Percentiles rank a stretch among this genome's conserved stretches.
phyloP scores from a whole-genome alignment of 2,329 filamentous ascomycete species.

The Exophiala oligosperma region DNA sequence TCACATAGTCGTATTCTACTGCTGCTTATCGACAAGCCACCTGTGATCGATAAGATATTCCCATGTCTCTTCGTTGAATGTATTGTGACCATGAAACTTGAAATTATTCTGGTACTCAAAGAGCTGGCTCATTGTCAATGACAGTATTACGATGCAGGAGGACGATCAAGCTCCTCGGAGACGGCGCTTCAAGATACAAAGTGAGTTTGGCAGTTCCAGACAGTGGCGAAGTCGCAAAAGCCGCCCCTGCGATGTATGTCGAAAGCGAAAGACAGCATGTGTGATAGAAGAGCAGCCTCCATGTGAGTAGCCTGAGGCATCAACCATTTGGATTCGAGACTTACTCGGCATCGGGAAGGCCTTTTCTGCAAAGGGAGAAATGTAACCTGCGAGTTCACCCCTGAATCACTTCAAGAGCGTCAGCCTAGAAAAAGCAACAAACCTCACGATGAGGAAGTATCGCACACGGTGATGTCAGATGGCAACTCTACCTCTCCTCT shows the following conservation, averaged over 20 bases:
- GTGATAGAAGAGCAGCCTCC: conserved; percentile 47
- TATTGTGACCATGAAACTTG: no score
- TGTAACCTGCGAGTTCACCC: conserved; percentile 30
- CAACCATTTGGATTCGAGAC: not conserved
- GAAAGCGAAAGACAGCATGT: conserved; percentile 49
- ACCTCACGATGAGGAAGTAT: conserved; percentile 13
- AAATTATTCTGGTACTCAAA: no score
- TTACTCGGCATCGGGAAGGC: conserved; percentile 21
- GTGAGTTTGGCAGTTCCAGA: conserved; percentile 19
- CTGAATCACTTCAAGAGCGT: conserved; percentile 21
- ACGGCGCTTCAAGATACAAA: conserved; percentile 20
- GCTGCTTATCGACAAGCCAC: no score
- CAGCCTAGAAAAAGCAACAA: conserved; percentile 6
- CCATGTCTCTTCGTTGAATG: no score
- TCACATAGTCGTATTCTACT: no score
- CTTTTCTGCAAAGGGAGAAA: conserved; percentile 31
- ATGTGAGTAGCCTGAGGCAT: conserved; percentile 37
- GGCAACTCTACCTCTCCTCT: not conserved
- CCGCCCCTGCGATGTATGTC: conserved; percentile 49
- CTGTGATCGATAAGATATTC: no score
- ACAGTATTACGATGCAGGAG: conserved; percentile 8
- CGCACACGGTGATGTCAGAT: not conserved
- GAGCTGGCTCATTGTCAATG: not conserved
- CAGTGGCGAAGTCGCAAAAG: conserved; percentile 46
- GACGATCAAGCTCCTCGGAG: conserved; percentile 8